phyloP scores from a whole-genome alignment of 768 basidiomycete species.

The Scleroderma bovista region DNA sequence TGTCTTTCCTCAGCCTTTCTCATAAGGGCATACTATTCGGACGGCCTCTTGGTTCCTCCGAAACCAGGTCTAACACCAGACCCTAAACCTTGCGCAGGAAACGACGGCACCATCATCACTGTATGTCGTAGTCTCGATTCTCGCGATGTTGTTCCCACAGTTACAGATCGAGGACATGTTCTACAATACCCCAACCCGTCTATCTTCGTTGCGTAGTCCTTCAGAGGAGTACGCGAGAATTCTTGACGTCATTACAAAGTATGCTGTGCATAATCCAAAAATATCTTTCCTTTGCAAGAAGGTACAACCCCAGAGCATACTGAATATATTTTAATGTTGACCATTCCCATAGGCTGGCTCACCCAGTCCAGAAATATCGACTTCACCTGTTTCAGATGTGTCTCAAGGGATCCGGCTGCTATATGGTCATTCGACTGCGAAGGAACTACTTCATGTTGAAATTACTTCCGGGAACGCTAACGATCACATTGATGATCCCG shows the following conservation, averaged over 20 bases:
- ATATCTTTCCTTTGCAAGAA: conserved; percentile 92
- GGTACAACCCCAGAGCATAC: conserved; percentile 33
- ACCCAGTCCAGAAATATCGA: conserved; percentile 73
- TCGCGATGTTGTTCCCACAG: neutral
- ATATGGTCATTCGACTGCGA: conserved; percentile 77
- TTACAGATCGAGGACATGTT: conserved; percentile 90
- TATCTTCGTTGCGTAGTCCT: conserved; percentile 74
- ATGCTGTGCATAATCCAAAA: conserved; percentile 89
- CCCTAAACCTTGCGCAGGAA: conserved; percentile 88
- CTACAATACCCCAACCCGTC: conserved; percentile 85
- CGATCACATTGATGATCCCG: conserved; percentile 27
- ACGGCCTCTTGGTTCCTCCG: conserved; percentile 65
- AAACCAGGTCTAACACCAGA: conserved; percentile 70
- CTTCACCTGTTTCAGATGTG: conserved; percentile 60
- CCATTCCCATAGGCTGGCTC: conserved; percentile 54
- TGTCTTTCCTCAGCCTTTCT: neutral
- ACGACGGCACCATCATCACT: conserved; percentile 87
- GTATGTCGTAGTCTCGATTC: conserved; percentile 37
- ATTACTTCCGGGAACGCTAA: conserved; percentile 32
- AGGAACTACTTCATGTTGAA: conserved; percentile 57
- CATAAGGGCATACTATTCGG: conserved; percentile 71
- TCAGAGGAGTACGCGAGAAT: conserved; percentile 93
- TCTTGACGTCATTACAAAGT: conserved; percentile 86
- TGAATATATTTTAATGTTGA: conserved; percentile 3
- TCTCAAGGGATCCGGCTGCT: conserved; percentile 69